Percentiles rank a stretch among this genome's conserved stretches.
phyloP scores from a whole-genome alignment of 1,139 yeast genomes.

The Suhomyces terraborum region DNA sequence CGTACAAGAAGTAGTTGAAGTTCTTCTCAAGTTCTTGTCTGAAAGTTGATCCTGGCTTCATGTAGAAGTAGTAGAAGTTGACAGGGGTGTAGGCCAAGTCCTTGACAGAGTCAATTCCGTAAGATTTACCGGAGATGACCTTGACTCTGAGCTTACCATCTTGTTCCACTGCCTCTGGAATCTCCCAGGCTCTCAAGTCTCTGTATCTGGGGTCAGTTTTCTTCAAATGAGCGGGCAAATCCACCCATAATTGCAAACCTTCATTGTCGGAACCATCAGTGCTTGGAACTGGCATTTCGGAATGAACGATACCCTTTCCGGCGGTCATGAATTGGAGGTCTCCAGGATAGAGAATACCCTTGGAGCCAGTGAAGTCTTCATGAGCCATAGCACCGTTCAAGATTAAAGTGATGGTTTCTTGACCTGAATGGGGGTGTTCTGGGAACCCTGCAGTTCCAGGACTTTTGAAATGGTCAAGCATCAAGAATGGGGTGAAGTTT shows the following conservation, averaged over 20 bases:
- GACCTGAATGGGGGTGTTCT: constrained; percentile 91
- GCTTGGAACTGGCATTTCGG: constrained; percentile 78
- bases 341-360: constrained; percentile 78
- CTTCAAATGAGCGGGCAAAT: constrained; percentile 71
- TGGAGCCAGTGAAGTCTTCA: constrained; percentile 86
- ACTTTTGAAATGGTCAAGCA: constrained; percentile 76
- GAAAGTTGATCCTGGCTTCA: constrained; percentile 70
- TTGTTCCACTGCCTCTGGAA: constrained; percentile 65
- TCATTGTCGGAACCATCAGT: constrained; percentile 57
- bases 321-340: constrained; percentile 96
- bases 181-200: constrained; percentile 70
- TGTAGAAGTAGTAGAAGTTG: constrained; percentile 66
- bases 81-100: constrained; percentile 87
- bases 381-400: constrained; percentile 80
- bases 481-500: constrained; percentile 78
- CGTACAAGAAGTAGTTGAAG: constrained; percentile 74
- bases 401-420: constrained; percentile 81
- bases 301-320: constrained; percentile 84
- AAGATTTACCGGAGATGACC: constrained; percentile 76
- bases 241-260: constrained; percentile 93
- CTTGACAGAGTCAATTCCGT: constrained; percentile 72
- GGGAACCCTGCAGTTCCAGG: constrained; percentile 65
- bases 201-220: constrained; percentile 76
- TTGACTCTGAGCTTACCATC: constrained; percentile 66
- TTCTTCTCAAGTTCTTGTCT: constrained; percentile 60